Base-by-base conservation (phyloP, 2,329 filamentous ascomycete genomes). In the Paecilomyces formosus region DNA sequence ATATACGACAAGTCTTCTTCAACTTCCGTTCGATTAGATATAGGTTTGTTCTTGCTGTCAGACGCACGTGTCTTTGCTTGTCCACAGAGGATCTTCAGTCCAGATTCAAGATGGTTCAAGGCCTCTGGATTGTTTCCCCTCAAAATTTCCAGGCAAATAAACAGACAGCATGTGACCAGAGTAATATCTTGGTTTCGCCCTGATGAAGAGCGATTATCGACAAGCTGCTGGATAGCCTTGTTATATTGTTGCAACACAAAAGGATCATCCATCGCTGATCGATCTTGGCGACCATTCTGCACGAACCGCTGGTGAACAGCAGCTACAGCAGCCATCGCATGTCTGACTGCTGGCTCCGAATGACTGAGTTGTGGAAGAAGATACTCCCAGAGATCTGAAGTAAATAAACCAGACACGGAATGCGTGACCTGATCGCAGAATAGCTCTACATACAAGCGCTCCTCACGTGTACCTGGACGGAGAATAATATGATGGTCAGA, bases 251-350 rank as follows among this genome's bases (percentile, higher is more conserved):
- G 70, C 21, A 80, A 64, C 11, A 72, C 74, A 49, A 79, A 79
- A 11, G 64, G 68, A 57, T 66, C 62, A 1, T 58, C 55, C 8
- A n/a, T 24, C 58, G 58, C 24, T 15, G 7, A n/a, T 39, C n/a
- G 13, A 39, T 39, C 13, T 39, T n/a, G 5, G n/a, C 35, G 11
- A 39, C n/a, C 35, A 13, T 13, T 39, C 26, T 39, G 24, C 24
- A 61, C 7, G 55, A 60, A 56, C 58, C 65, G 45, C 64, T 79
- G 78, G 57, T 82, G 79, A 1, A 80, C 66, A n/a, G 75, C 74
- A 58, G 79, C 79, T 11, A 83, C 73, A 51, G 80, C 79, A 3
- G 81, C 72, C 8, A 82, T 71, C 13, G 80, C 78, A 62, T 83
- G 81, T 2, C 75, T 75, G 22, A 82, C 75, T 5, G 77, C 74